Base-by-base conservation (phyloP, 371 early-diverging fungal species). In the Chytridium lagenaria region DNA sequence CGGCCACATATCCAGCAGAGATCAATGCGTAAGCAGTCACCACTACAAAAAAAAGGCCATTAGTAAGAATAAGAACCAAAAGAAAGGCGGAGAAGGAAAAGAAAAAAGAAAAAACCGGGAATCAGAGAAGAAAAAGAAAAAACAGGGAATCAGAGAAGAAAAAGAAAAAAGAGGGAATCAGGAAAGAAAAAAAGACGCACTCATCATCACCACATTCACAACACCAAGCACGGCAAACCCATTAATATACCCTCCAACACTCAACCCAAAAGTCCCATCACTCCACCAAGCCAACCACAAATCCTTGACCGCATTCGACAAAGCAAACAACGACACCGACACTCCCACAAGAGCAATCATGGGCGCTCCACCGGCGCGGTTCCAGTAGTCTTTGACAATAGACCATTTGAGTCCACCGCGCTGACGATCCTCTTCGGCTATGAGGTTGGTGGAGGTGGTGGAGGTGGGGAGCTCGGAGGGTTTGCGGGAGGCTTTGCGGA, bases 231-330 rank as follows among this genome's bases (percentile, higher is more conserved):
- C 22, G 23, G 57, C 57, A 55, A 15, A 55, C 22, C 26, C 30
- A 23, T 26, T 16, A 7, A 55, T 15, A 31, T 55, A 69, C 16
- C 16, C 37, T 16, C 26, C 69, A 38, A 31, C 38, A 38, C 57
- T 36, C 52, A 50, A 55, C 22, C 40, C 69, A 34, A 37, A 39
- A 12, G 16, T 44, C 22, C 30, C 7, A 37, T 69, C 70, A 0
- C 55, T 59, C 74, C 74, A 74, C 74, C 74, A 74, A 26, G 55
- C 52, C 40, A 74, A 39, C 34, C 69, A 63, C 12, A 63, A 57
- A 36, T 33, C 30, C 28, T 44, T 51, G 34, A 65, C 63, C 5
- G 23, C 57, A 5, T 7, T 26, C 26, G 16, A 5, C 10, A 30
- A 10, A 26, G 57, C 26, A 7, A 34, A 61, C 33, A 63, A 19